These are phyloP conservation scores for Luvunga scandens DNA, from an alignment of 345 rosid genomes.

Conservation along the genomic window DNA sequence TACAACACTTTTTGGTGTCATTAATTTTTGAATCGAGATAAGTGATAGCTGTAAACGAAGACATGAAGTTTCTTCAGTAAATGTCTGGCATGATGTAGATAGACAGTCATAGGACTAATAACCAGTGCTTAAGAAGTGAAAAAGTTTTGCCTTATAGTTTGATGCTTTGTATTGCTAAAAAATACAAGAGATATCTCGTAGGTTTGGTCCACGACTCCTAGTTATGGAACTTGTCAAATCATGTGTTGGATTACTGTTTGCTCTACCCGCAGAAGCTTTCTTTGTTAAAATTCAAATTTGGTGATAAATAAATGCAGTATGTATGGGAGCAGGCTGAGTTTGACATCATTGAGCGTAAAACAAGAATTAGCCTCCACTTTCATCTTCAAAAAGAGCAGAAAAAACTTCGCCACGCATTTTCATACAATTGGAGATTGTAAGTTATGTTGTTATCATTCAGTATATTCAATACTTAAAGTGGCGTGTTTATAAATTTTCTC, in stretches of 20 bases:
- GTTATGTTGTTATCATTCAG: conserved; percentile 21
- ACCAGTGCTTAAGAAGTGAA: not conserved
- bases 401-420: conserved; percentile 75
- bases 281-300: not conserved
- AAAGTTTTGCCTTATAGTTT: not conserved
- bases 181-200: not conserved
- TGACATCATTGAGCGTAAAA: conserved; percentile 65
- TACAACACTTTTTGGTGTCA: no score
- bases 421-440: conserved; percentile 93
- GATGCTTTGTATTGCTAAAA: not conserved
- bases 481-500: not conserved
- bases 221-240: not conserved
- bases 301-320: conserved; percentile 44
- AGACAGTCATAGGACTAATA: not conserved
- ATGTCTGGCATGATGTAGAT: not conserved
- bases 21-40: not conserved
- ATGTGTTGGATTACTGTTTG: not conserved
- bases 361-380: conserved; percentile 86
- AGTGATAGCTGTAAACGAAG: not conserved
- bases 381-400: conserved; percentile 77
- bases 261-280: not conserved
- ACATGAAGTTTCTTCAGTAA: not conserved
- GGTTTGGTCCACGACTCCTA: not conserved
- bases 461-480: conserved; percentile 3
- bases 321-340: conserved; percentile 92